Evolutionary conservation across 2,329 filamentous ascomycete genomes (phyloP).

Genomic region (Alternaria sp.): DNA sequence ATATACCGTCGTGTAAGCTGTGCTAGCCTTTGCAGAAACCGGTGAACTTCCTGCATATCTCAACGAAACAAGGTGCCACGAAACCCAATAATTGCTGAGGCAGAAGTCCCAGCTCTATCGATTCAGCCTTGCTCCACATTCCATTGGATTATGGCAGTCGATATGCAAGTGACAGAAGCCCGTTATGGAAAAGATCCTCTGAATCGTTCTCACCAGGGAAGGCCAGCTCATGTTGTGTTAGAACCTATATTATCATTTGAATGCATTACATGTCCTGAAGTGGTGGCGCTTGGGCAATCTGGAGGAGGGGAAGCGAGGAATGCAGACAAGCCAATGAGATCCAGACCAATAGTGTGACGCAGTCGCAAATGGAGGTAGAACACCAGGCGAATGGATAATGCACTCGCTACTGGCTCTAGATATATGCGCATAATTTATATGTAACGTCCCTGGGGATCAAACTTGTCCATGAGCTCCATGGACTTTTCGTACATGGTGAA

Average conservation of each 20-base stretch:
- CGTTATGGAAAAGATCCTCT: background rate
- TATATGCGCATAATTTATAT: constrained; percentile 57
- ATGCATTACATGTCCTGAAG: background rate
- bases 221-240: background rate
- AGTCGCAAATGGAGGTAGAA: background rate
- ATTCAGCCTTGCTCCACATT: background rate
- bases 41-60: background rate
- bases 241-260: background rate
- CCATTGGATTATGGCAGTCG: background rate
- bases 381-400: background rate
- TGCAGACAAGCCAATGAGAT: background rate
- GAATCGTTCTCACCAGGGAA: background rate
- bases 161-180: background rate
- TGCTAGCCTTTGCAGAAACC: background rate
- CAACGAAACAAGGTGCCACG: background rate
- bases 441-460: constrained; percentile 86
- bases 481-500: constrained; percentile 98
- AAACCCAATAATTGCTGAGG: background rate
- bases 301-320: background rate
- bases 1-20: background rate
- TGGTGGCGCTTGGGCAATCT: background rate
- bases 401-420: background rate
- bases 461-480: constrained; percentile 80
- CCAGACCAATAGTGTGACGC: background rate
- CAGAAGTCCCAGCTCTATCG: background rate